Evolutionary conservation across 2,329 filamentous ascomycete species (phyloP).

Genomic region (Coleophoma eucalyptorum): DNA sequence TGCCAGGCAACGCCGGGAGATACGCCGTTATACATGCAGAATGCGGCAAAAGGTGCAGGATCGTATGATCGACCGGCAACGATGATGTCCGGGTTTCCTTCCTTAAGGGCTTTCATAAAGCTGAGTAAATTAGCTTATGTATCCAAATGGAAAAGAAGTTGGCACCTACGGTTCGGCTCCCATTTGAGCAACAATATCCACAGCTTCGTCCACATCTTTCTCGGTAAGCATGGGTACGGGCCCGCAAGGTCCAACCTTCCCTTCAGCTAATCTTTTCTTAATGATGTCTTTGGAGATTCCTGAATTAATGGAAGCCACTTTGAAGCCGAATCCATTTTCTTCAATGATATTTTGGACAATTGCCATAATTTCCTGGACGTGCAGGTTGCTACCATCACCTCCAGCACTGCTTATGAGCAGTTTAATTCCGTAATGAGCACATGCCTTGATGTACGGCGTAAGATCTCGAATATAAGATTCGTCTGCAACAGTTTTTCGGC

Average conservation of each 20-base stretch:
- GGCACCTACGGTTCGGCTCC: slow-evolving; percentile 42
- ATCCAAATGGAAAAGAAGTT: no score
- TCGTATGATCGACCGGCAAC: slow-evolving; percentile 32
- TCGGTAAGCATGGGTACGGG: slow-evolving; percentile 35
- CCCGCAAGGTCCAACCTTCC: slow-evolving; percentile 32
- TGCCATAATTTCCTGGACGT: slow-evolving; percentile 34
- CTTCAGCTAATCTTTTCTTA: slow-evolving; percentile 22
- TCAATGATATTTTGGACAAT: slow-evolving; percentile 30
- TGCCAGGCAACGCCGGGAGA: slow-evolving; percentile 24
- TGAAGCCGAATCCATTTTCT: slow-evolving; percentile 1
- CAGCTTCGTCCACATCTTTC: slow-evolving; percentile 31
- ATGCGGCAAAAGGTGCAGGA: slow-evolving; percentile 34
- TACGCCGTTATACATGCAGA: slow-evolving; percentile 28
- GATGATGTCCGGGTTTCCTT: slow-evolving; percentile 37
- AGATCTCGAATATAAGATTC: slow-evolving; percentile 38
- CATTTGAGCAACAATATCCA: slow-evolving; percentile 39
- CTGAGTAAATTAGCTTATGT: no score
- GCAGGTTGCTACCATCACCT: slow-evolving; percentile 40
- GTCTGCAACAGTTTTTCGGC: slow-evolving; percentile 33
- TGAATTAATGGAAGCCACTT: slow-evolving; percentile 33
- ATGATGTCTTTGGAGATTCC: slow-evolving; percentile 31
- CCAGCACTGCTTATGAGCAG: slow-evolving; percentile 40
- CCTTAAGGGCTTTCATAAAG: no score
- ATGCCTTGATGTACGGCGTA: slow-evolving; percentile 31
- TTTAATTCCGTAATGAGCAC: slow-evolving; percentile 29